Evolutionary conservation across 2,329 filamentous ascomycete genomes (phyloP).

Genomic region (Aschersonia sp.): DNA sequence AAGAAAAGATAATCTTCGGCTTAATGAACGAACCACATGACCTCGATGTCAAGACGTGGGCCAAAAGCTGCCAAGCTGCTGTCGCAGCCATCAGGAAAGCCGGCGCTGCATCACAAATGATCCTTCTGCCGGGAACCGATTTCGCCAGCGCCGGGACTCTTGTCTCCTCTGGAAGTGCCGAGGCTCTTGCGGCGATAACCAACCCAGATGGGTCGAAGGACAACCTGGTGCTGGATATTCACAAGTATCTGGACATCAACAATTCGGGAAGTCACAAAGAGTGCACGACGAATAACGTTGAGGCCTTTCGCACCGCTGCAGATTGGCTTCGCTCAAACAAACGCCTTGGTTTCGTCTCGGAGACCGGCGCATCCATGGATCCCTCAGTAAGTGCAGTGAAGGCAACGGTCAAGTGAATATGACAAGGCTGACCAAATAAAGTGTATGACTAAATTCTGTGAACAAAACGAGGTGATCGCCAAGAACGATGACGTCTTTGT

Average conservation of each 20-base stretch:
- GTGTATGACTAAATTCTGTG: conserved; percentile 28
- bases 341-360: conserved; percentile 33
- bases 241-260: conserved; percentile 45
- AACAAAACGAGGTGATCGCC: conserved; percentile 30
- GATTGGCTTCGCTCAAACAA: conserved; percentile 30
- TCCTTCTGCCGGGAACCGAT: conserved; percentile 44
- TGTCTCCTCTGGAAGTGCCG: conserved; percentile 32
- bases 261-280: conserved; percentile 35
- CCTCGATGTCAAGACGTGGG: conserved; percentile 41
- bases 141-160: conserved; percentile 37
- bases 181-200: conserved; percentile 34
- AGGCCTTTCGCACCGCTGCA: conserved; percentile 30
- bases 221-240: conserved; percentile 42
- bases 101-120: conserved; percentile 49
- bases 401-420: not conserved
- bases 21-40: conserved; percentile 60
- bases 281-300: conserved; percentile 38
- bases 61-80: conserved; percentile 41
- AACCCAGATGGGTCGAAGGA: conserved; percentile 44
- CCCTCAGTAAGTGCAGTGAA: conserved; percentile 17
- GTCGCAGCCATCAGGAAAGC: conserved; percentile 51
- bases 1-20: conserved; percentile 40
- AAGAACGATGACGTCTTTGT: conserved; percentile 30
- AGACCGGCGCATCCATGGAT: conserved; percentile 33
- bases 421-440: conserved; percentile 4